Evolutionary conservation across 768 basidiomycete species (phyloP).

Genomic region (Mycena chlorophos): DNA sequence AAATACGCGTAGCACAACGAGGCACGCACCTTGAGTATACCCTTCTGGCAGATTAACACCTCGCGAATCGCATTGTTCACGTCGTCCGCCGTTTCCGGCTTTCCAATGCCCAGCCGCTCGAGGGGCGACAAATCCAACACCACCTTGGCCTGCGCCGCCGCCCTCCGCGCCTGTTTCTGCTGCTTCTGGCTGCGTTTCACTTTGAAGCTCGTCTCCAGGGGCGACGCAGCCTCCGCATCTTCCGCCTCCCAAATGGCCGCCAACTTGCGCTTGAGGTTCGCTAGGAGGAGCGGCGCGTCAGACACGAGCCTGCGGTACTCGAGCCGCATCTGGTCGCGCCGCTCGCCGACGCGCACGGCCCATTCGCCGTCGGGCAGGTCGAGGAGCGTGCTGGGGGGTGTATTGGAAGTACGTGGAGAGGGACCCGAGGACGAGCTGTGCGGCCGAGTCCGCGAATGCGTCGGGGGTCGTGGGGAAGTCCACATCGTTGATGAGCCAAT

Average conservation of each 20-base stretch:
- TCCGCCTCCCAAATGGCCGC: conserved; percentile 3
- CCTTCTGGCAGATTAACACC: conserved; percentile 28
- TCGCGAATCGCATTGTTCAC: conserved; percentile 11
- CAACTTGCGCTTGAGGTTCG: conserved; percentile 7
- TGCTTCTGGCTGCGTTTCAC: conserved; percentile 31
- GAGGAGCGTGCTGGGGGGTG: conserved; percentile 10
- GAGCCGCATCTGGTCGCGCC: conserved; percentile 6
- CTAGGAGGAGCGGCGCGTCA: conserved; percentile 13
- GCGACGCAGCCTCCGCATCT: background rate
- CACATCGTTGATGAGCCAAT: conserved; percentile 29
- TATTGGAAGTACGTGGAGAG: conserved; percentile 27
- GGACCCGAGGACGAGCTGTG: conserved; percentile 24
- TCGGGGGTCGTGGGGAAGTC: conserved; percentile 32
- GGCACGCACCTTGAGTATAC: conserved; percentile 30
- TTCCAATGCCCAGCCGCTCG: conserved; percentile 25
- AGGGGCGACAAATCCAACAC: conserved; percentile 32
- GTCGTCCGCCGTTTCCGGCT: conserved; percentile 29
- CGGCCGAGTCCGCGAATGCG: conserved; percentile 24
- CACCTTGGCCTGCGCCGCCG: conserved; percentile 9
- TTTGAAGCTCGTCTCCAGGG: background rate
- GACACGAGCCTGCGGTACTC: conserved; percentile 14
- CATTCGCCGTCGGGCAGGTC: conserved; percentile 12
- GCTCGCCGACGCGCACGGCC: conserved; percentile 12
- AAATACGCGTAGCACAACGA: background rate
- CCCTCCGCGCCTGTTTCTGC: conserved; percentile 21